A percentile compares a stretch with the other conserved stretches of the same genome.
Evolutionary conservation across 2,329 filamentous ascomycete genomes (phyloP).

Genomic region (Tolypocladium guangdongense): DNA sequence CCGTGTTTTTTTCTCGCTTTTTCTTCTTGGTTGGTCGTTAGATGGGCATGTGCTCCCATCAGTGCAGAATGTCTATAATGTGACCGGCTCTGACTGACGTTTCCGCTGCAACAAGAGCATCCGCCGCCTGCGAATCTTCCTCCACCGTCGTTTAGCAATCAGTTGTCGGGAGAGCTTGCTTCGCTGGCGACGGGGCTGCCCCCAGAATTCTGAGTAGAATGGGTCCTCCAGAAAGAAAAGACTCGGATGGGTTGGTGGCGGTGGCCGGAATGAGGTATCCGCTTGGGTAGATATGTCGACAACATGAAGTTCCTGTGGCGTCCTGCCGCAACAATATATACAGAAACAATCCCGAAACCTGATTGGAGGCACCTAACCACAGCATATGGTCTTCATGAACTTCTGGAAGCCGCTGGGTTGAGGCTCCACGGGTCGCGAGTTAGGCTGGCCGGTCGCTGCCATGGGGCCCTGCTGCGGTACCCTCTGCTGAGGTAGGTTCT

Average conservation of each 20-base stretch:
- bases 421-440: slow-evolving; percentile 50
- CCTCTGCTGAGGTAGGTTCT: slow-evolving; percentile 64
- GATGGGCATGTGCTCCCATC: too few species aligned
- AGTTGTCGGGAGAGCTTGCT: too few species aligned
- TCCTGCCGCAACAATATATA: slow-evolving; percentile 16
- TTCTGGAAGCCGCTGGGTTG: slow-evolving; percentile 82
- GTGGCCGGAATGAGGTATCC: too few species aligned
- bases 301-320: slow-evolving; percentile 7
- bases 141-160: slow-evolving; percentile 1
- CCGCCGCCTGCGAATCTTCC: slow-evolving; percentile 1
- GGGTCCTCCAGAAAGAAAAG: too few species aligned
- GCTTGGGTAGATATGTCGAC: not conserved
- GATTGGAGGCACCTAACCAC: slow-evolving; percentile 45
- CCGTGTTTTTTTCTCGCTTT: too few species aligned
- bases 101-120: too few species aligned
- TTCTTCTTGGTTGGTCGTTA: too few species aligned
- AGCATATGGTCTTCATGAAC: slow-evolving; percentile 86
- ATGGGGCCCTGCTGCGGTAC: slow-evolving; percentile 50
- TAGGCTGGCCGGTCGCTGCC: slow-evolving; percentile 41
- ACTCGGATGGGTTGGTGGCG: too few species aligned
- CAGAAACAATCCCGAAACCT: slow-evolving; percentile 17
- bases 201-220: too few species aligned
- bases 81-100: too few species aligned
- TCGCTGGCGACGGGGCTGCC: too few species aligned
- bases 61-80: too few species aligned